Evolutionary conservation across 2,329 filamentous ascomycete genomes (phyloP).

Genomic region (Phaeoacremonium minimum): DNA sequence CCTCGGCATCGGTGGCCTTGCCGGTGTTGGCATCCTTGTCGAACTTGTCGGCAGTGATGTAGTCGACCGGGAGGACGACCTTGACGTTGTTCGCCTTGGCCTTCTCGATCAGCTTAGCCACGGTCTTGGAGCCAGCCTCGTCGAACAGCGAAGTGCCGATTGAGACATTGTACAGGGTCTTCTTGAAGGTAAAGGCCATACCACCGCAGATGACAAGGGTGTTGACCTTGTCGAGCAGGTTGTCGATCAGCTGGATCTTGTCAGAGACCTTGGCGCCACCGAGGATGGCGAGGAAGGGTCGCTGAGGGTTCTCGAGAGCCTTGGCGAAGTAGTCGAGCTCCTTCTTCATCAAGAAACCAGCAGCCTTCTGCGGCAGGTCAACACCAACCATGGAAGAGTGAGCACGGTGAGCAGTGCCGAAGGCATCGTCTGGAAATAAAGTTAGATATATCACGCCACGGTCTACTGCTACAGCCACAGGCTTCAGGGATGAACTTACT

Average conservation of each 20-base stretch:
- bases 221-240: constrained; percentile 96
- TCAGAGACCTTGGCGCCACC: constrained; percentile 98
- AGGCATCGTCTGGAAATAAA: constrained; percentile 75
- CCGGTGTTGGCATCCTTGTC: constrained; percentile 76
- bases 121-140: constrained; percentile 88
- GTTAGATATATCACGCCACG: no score
- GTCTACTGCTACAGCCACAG: no score
- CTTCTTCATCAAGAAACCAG: constrained; percentile 99
- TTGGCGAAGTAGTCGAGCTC: constrained; percentile 99
- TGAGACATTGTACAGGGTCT: constrained; percentile 85
- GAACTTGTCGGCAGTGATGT: constrained; percentile 95
- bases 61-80: constrained; percentile 91
- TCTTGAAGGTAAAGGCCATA: constrained; percentile 99
- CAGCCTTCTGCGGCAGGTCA: constrained; percentile 91
- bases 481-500: constrained; percentile 59
- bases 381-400: constrained; percentile 99
- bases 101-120: constrained; percentile 84
- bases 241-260: constrained; percentile 99
- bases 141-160: constrained; percentile 94
- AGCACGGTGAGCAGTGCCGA: constrained; percentile 95
- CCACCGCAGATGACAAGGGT: constrained; percentile 93
- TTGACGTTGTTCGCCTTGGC: constrained; percentile 95
- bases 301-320: constrained; percentile 87
- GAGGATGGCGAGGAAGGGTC: constrained; percentile 97
- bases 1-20: constrained; percentile 77